Evolutionary conservation across 805 yeast genomes (phyloP).

Genomic region (Metschnikowia koreensis): DNA sequence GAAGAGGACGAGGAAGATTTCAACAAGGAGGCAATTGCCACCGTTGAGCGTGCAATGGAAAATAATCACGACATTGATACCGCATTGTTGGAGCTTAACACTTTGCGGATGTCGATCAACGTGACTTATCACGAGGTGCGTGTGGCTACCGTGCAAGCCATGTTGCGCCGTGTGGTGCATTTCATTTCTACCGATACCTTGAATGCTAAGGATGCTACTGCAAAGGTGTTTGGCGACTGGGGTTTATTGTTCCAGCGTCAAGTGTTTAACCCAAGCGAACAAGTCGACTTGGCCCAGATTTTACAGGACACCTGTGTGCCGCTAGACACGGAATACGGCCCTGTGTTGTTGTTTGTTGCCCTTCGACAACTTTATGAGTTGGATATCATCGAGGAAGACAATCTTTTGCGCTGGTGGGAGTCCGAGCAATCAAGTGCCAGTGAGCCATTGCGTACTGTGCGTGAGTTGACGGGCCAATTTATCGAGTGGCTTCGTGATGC

Average conservation of each 20-base stretch:
- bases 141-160: conserved; percentile 70
- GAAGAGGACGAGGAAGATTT: conserved; percentile 68
- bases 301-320: conserved; percentile 45
- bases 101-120: conserved; percentile 96
- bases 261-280: conserved; percentile 78
- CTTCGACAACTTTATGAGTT: conserved; percentile 67
- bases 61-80: conserved; percentile 92
- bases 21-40: conserved; percentile 85
- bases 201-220: conserved; percentile 71
- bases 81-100: conserved; percentile 87
- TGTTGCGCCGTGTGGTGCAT: conserved; percentile 66
- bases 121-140: conserved; percentile 93
- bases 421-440: conserved; percentile 33
- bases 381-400: conserved; percentile 81
- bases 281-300: conserved; percentile 61
- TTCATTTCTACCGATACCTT: conserved; percentile 76
- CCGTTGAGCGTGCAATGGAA: conserved; percentile 87
- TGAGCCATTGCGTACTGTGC: conserved; percentile 46
- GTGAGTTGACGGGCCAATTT: conserved; percentile 65
- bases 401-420: conserved; percentile 81
- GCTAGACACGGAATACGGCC: conserved; percentile 41
- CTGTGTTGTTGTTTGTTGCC: conserved; percentile 51
- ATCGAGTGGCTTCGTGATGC: conserved; percentile 87
- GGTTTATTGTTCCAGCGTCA: conserved; percentile 77
- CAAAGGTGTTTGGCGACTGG: conserved; percentile 79